Evolutionary conservation across 73 alveolate species (phyloP).

Genomic region (Paramecium biaurelia): DNA sequence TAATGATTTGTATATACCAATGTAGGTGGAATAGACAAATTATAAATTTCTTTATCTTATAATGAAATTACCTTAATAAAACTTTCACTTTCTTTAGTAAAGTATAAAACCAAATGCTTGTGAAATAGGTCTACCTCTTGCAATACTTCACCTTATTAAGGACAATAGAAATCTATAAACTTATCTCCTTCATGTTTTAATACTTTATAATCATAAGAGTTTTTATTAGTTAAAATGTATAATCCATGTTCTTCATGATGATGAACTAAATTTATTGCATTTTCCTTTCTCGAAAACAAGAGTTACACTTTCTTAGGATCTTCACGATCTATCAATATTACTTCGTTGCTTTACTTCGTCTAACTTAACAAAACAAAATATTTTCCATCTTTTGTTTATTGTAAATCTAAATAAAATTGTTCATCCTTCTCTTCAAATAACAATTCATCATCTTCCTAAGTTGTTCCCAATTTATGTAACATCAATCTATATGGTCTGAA

Average conservation of each 20-base stretch:
- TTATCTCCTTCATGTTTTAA: conserved; percentile 42
- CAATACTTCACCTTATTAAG: conserved; percentile 66
- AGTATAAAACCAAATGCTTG: conserved; percentile 77
- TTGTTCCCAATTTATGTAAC: conserved; percentile 57
- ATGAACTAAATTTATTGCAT: conserved; percentile 60
- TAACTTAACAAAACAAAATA: conserved; percentile 45
- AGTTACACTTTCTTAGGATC: conserved; percentile 1
- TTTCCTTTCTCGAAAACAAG: conserved; percentile 56
- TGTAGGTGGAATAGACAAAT: neutral
- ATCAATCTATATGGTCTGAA: conserved; percentile 49
- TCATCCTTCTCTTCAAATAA: conserved; percentile 66
- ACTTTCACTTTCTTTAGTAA: conserved; percentile 70
- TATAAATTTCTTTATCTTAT: neutral
- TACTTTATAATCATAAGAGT: conserved; percentile 67
- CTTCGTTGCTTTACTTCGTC: conserved; percentile 65
- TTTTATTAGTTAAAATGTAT: conserved; percentile 71
- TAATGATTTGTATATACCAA: conserved; percentile 13
- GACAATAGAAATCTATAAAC: conserved; percentile 58
- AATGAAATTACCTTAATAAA: conserved; percentile 72
- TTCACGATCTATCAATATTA: conserved; percentile 71
- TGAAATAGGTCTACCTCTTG: conserved; percentile 83
- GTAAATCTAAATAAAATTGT: conserved; percentile 60
- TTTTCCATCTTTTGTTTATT: conserved; percentile 64
- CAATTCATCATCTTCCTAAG: conserved; percentile 52
- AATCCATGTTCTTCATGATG: conserved; percentile 77